A percentile compares a stretch with the other conserved stretches of the same genome.
Conservation (phyloP, 2,329 filamentous ascomycete species). For the Sarocladiaceae sp. region DNA sequence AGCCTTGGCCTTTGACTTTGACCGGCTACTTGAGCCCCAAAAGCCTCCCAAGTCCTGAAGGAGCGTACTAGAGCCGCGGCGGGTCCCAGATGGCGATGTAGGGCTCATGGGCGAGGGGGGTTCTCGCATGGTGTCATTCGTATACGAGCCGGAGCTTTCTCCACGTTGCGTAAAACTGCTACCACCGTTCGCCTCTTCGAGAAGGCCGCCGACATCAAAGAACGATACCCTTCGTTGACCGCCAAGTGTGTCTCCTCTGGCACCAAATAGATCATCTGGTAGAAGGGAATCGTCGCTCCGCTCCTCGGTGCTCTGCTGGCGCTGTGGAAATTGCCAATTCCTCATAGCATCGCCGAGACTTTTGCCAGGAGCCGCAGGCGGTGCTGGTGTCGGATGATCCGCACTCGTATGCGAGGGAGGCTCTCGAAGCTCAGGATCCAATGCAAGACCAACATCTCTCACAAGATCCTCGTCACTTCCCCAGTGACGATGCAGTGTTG, state of each 20-base stretch:
- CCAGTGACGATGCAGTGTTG: constrained; percentile 59
- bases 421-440: constrained; percentile 45
- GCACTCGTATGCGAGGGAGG: constrained; percentile 14
- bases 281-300: constrained; percentile 40
- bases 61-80: constrained; percentile 50
- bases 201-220: constrained; percentile 75
- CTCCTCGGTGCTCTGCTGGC: constrained; percentile 29
- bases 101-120: constrained; percentile 37
- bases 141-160: constrained; percentile 26
- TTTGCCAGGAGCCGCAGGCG: constrained; percentile 21
- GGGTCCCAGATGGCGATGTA: constrained; percentile 37
- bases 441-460: constrained; percentile 67
- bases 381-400: neutral
- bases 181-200: constrained; percentile 41
- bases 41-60: constrained; percentile 53
- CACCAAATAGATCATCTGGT: constrained; percentile 24
- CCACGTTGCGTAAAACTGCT: constrained; percentile 28
- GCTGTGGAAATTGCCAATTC: constrained; percentile 42
- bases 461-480: constrained; percentile 91
- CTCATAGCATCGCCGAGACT: constrained; percentile 30
- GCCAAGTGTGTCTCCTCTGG: constrained; percentile 18
- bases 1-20: constrained; percentile 21
- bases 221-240: constrained; percentile 56
- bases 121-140: neutral
- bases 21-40: constrained; percentile 33